Conservation (phyloP, 108 stramenopile genomes). For the Skeletonema potamos region DNA sequence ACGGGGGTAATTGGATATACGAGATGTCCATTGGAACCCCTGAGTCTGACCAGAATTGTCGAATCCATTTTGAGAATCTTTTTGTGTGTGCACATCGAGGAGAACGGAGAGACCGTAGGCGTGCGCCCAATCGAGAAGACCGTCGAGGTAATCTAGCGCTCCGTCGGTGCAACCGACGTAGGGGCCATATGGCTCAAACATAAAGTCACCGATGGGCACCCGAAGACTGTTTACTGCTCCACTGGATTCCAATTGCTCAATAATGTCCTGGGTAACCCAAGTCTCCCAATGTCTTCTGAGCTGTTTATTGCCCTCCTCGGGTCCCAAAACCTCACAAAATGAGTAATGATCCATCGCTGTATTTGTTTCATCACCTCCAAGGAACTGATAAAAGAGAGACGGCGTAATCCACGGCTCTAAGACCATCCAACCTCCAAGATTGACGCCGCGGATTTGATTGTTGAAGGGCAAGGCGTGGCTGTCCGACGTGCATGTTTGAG, state of each 20-base stretch:
- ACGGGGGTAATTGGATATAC: conserved; percentile 46
- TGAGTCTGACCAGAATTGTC: conserved; percentile 82
- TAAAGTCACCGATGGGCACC: conserved; percentile 91
- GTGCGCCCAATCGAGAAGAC: conserved; percentile 70
- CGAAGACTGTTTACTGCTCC: conserved; percentile 83
- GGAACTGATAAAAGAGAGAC: conserved; percentile 90
- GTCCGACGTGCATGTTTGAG: conserved; percentile 69
- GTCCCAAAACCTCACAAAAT: conserved; percentile 87
- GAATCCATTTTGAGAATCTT: conserved; percentile 90
- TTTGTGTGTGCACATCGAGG: conserved; percentile 83
- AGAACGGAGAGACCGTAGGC: conserved; percentile 75
- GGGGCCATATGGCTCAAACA: conserved; percentile 90
- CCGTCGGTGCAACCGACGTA: conserved; percentile 88
- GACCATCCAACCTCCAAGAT: conserved; percentile 95
- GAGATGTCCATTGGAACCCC: conserved; percentile 79
- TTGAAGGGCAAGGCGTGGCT: conserved; percentile 78
- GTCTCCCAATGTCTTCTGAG: conserved; percentile 88
- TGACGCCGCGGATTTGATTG: conserved; percentile 87
- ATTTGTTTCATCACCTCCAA: conserved; percentile 66
- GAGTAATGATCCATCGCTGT: conserved; percentile 88
- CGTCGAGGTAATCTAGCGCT: conserved; percentile 83
- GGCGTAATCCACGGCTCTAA: conserved; percentile 96
- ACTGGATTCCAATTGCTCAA: conserved; percentile 61
- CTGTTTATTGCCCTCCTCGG: conserved; percentile 83
- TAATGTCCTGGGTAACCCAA: conserved; percentile 86